Percentiles rank a stretch among this genome's conserved stretches.
These are phyloP conservation scores for Fusarium secorum DNA, from an alignment of 2,329 filamentous ascomycete genomes.

Conservation along the genomic window DNA sequence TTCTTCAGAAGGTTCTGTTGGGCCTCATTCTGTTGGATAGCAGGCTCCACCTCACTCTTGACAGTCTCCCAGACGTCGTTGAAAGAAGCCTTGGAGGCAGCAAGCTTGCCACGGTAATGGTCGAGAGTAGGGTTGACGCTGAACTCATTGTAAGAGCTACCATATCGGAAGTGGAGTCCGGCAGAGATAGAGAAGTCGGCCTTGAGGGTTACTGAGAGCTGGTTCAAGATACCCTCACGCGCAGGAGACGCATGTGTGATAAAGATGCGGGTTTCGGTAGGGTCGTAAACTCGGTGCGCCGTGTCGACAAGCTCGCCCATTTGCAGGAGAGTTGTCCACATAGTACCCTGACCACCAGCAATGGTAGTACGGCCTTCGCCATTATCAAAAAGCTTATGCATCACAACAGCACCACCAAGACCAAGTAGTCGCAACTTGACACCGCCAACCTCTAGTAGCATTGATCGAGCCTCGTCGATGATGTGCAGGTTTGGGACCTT, in stretches of 20 bases:
- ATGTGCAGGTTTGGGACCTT: slow-evolving; percentile 98
- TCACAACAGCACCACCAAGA: slow-evolving; percentile 94
- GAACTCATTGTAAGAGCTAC: slow-evolving; percentile 99
- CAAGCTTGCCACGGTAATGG: slow-evolving; percentile 97
- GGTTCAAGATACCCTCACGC: slow-evolving; percentile 94
- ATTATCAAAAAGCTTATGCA: slow-evolving; percentile 99
- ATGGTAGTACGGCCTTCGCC: slow-evolving; percentile 98
- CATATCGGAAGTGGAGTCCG: slow-evolving; percentile 96
- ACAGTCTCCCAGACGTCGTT: slow-evolving; percentile 99
- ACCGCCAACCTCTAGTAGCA: slow-evolving; percentile 91
- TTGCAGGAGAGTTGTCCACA: slow-evolving; percentile 98
- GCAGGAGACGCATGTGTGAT: slow-evolving; percentile 97
- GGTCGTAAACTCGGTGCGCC: slow-evolving; percentile 97
- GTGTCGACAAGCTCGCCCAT: slow-evolving; percentile 99
- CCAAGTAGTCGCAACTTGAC: slow-evolving; percentile 95
- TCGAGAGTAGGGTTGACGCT: slow-evolving; percentile 98
- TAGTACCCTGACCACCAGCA: slow-evolving; percentile 96
- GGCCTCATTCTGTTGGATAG: slow-evolving; percentile 90
- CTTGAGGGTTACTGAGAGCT: slow-evolving; percentile 96
- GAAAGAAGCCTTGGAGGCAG: slow-evolving; percentile 97
- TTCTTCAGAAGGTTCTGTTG: slow-evolving; percentile 93
- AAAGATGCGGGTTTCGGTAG: slow-evolving; percentile 95
- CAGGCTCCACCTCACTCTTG: slow-evolving; percentile 92
- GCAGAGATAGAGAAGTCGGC: slow-evolving; percentile 98
- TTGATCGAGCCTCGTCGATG: slow-evolving; percentile 96